phyloP scores from a whole-genome alignment of 2,329 filamentous ascomycete species.

The Monilinia laxa region DNA sequence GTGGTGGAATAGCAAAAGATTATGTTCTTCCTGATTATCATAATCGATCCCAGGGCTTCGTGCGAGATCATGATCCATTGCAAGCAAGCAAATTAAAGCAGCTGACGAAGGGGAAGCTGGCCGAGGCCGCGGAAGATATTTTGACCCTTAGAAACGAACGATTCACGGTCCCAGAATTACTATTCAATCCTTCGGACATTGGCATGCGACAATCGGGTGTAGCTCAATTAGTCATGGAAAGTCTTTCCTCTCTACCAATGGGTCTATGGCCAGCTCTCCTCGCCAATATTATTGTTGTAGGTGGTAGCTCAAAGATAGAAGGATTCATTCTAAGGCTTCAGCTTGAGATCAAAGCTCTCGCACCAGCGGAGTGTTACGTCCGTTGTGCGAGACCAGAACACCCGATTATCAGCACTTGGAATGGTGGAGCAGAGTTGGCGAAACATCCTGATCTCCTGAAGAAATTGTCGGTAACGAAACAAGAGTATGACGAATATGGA shows the following conservation, averaged over 20 bases:
- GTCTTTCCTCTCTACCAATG: constrained; percentile 70
- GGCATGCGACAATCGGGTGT: constrained; percentile 82
- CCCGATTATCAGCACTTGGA: constrained; percentile 80
- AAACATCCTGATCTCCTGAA: constrained; percentile 63
- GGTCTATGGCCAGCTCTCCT: constrained; percentile 81
- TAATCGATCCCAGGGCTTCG: constrained; percentile 59
- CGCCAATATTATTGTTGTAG: constrained; percentile 85
- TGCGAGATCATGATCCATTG: constrained; percentile 74
- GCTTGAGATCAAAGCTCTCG: constrained; percentile 67
- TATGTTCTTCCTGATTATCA: constrained; percentile 87
- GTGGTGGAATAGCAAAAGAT: constrained; percentile 71
- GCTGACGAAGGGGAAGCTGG: constrained; percentile 44
- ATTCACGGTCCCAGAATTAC: constrained; percentile 83
- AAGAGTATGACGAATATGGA: constrained; percentile 89
- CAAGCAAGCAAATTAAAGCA: constrained; percentile 54
- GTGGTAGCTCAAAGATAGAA: constrained; percentile 76
- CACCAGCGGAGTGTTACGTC: constrained; percentile 75
- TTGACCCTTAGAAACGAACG: constrained; percentile 88
- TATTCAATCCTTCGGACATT: constrained; percentile 84
- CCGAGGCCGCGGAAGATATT: constrained; percentile 67
- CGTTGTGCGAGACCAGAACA: constrained; percentile 68
- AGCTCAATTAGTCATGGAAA: constrained; percentile 78
- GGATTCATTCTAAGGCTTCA: constrained; percentile 81
- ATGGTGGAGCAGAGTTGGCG: constrained; percentile 77
- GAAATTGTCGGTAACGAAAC: constrained; percentile 72